phyloP scores from a whole-genome alignment of 2,329 filamentous ascomycete genomes.

The Botrytis hyacinthi region DNA sequence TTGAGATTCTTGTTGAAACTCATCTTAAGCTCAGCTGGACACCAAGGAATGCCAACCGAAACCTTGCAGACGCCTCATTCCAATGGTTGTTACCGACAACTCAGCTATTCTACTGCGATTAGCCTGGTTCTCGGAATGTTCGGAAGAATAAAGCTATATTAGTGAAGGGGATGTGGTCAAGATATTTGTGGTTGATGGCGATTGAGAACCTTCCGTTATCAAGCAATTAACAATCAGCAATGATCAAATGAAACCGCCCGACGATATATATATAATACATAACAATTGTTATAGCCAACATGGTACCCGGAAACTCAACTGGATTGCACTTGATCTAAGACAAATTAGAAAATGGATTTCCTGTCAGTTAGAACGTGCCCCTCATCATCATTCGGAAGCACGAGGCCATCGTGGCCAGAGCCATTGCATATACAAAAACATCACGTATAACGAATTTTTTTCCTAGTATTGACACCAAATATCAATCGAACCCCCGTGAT shows the following conservation, averaged over 20 bases:
- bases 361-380: neutral
- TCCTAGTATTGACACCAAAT: neutral
- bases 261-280: neutral
- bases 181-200: neutral
- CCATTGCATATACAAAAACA: neutral
- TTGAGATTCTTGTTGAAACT: neutral
- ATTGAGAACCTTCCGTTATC: neutral
- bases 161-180: neutral
- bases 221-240: neutral
- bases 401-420: neutral
- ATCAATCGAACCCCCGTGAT: neutral
- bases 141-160: neutral
- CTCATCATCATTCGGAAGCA: neutral
- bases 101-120: neutral
- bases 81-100: neutral
- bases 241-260: neutral
- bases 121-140: neutral
- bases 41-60: slow-evolving; percentile 1
- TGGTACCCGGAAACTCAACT: neutral
- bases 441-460: neutral
- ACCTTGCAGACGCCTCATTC: slow-evolving; percentile 9
- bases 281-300: too few species aligned
- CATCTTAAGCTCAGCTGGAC: neutral
- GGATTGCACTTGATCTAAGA: neutral
- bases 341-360: neutral